phyloP scores from a whole-genome alignment of 106 monocot species.

The Chionographis japonica region DNA sequence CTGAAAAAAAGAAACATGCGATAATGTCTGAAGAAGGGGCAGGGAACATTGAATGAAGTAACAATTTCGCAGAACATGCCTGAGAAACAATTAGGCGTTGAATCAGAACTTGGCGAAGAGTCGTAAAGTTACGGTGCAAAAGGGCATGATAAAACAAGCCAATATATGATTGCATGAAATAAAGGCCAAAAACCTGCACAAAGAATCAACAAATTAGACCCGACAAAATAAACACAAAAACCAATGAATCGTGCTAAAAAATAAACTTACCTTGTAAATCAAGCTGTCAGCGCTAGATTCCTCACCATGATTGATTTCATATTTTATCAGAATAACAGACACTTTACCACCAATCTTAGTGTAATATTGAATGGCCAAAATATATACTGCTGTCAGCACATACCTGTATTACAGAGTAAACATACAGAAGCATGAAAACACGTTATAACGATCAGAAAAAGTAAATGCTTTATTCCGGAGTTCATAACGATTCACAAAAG shows the following conservation, averaged over 20 bases:
- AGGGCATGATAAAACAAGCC: slow-evolving; percentile 87
- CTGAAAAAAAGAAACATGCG: slow-evolving; percentile 22
- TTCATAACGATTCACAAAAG: too few species aligned
- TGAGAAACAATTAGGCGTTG: slow-evolving; percentile 88
- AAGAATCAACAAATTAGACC: slow-evolving; percentile 2
- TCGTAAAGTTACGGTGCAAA: slow-evolving; percentile 57
- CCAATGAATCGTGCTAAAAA: neutral
- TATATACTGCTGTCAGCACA: slow-evolving; percentile 60
- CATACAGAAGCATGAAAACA: neutral
- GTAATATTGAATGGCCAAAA: slow-evolving; percentile 84
- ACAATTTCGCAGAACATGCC: slow-evolving; percentile 27
- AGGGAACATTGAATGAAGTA: neutral
- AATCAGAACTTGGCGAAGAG: slow-evolving; percentile 73
- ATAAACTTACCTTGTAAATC: slow-evolving; percentile 69
- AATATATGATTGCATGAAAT: slow-evolving; percentile 95
- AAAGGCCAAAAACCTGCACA: slow-evolving; percentile 87
- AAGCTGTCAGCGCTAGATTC: slow-evolving; percentile 90
- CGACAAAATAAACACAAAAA: neutral
- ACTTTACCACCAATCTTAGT: slow-evolving; percentile 85
- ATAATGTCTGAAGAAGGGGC: neutral
- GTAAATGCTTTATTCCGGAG: neutral
- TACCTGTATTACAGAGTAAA: slow-evolving; percentile 42
- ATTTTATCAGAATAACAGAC: slow-evolving; percentile 70
- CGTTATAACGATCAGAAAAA: neutral
- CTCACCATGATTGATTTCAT: slow-evolving; percentile 70